Evolutionary conservation across 176 grass and related monocot species (phyloP).

Genomic region (Cymbopogon citratus): DNA sequence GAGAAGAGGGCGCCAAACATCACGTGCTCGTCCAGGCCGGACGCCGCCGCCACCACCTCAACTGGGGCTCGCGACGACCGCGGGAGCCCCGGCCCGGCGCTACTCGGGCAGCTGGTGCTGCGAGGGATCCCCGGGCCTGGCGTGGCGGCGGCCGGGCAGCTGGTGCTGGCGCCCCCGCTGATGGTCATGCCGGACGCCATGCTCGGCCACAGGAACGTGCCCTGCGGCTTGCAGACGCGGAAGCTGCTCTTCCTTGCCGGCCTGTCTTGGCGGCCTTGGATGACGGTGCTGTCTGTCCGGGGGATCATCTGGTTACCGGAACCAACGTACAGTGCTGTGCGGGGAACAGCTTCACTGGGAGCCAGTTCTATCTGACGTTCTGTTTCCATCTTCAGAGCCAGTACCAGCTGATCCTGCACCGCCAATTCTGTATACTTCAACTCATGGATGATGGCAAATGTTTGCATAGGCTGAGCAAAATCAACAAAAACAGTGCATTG

Average conservation of each 20-base stretch:
- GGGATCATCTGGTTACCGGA: conserved; percentile 3
- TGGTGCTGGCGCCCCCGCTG: conserved; percentile 31
- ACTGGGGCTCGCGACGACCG: conserved; percentile 6
- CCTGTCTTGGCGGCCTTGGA: conserved; percentile 22
- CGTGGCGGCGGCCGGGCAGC: background rate
- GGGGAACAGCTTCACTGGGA: conserved; percentile 2
- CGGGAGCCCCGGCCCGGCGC: conserved; percentile 1
- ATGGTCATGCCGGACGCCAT: conserved; percentile 38
- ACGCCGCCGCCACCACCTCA: conserved; percentile 18
- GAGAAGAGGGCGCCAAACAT: conserved; percentile 33
- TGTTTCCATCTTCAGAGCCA: conserved; percentile 16
- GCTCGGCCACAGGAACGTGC: conserved; percentile 68
- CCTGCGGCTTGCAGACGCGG: conserved; percentile 61
- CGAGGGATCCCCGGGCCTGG: background rate
- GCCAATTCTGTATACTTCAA: background rate
- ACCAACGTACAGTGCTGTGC: background rate
- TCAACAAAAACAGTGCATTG: background rate
- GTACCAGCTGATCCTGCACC: conserved; percentile 49
- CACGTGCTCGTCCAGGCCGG: conserved; percentile 32
- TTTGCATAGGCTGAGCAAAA: background rate
- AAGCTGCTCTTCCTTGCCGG: conserved; percentile 54
- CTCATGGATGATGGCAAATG: background rate
- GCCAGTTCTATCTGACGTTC: conserved; percentile 1
- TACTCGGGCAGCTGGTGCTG: conserved; percentile 28
- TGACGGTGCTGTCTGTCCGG: background rate